Evolutionary conservation across 495 filamentous ascomycete species (phyloP), one percentile per base, ranked within the genome.

Genomic region (Penicillium coffeae): DNA sequence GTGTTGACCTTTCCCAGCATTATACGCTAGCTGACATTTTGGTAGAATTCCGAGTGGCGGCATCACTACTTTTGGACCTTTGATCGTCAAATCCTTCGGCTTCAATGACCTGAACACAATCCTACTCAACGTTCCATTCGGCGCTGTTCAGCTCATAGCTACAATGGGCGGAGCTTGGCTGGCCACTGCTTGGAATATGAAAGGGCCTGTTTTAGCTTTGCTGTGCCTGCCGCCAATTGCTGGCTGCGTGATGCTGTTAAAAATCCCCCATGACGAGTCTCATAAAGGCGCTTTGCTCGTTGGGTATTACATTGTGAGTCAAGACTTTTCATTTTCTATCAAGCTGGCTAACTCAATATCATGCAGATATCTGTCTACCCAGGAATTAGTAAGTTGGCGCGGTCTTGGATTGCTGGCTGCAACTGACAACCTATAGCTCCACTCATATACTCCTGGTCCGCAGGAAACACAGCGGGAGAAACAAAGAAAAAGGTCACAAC

Each of bases 71-170:
- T 85, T 84, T 52, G 83, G 83, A 1, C 79, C 77, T n/a, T 69
- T 86, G 34, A 85, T 85, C 39, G 69, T 86, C 22, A 66, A 79
- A 46, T 69, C 75, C 8, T 86, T 86, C 54, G 82, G 81, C 5
- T 84, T 77, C 56, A 69, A 73, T 46, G 65, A 72, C 21, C 82
- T 84, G 48, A 70, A 76, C 20, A 81, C 82, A 0, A 82, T 84
- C 36, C 70, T 84, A 8, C 81, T 85, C 65, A 84, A 82, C 57
- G 81, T 85, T 48, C 81, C 82, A 0, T 83, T 82, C 35, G 82
- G 82, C 15, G 78, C 77, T 9, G 76, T 84, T 2, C 79, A 83
- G 47, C 64, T 83, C 6, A 61, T 83, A 30, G 76, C 78, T 1
- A 83, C 77, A 0, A 67, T 84, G 45, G 78, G 78, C 7, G 77